Evolutionary conservation across 108 stramenopile species (phyloP).

Genomic region (Aurantiochytrium sp.): DNA sequence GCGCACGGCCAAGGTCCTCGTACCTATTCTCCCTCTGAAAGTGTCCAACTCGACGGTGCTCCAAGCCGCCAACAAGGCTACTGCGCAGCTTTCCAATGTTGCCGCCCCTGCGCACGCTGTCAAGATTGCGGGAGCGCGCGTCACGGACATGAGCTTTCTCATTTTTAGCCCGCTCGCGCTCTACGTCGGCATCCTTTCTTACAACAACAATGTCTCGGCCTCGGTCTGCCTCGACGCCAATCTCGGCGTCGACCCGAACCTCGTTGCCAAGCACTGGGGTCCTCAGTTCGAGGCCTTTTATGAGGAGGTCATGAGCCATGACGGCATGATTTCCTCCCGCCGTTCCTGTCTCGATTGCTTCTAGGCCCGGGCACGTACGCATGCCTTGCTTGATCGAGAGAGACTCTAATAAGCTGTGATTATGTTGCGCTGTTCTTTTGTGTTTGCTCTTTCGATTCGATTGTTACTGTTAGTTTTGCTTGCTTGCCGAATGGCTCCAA

Average conservation of each 20-base stretch:
- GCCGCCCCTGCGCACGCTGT: neutral
- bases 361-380: neutral
- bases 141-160: slow-evolving; percentile 3
- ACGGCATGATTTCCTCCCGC: neutral
- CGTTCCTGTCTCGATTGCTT: neutral
- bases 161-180: slow-evolving; percentile 5
- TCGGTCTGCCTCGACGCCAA: neutral
- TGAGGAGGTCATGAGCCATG: neutral
- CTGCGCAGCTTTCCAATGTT: neutral
- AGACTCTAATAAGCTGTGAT: too few species aligned
- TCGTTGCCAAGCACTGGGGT: neutral
- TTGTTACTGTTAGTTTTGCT: too few species aligned
- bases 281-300: neutral
- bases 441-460: too few species aligned
- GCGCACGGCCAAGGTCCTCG: neutral
- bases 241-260: neutral
- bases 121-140: neutral
- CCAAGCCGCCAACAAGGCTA: neutral
- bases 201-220: neutral
- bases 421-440: too few species aligned
- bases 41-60: neutral
- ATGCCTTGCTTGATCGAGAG: too few species aligned
- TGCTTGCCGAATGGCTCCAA: too few species aligned
- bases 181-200: neutral
- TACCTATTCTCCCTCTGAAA: neutral